Base-by-base conservation (phyloP, 108 stramenopile species). In the Chaetoceros tenuissimus region DNA sequence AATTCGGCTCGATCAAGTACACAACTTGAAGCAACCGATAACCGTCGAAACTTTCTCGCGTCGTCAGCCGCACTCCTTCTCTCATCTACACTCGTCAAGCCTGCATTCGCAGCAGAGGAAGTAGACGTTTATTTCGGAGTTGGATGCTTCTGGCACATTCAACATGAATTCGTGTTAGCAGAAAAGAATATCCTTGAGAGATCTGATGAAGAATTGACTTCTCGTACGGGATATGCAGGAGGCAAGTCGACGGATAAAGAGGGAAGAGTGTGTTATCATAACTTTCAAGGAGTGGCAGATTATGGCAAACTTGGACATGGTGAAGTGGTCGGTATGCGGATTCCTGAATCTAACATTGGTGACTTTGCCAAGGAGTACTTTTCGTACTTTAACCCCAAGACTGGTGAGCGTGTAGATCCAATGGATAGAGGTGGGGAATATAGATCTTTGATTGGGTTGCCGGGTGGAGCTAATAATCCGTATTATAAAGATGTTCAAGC, bases 341-440 rank as follows among this genome's bases (percentile, higher is more conserved):
- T 92, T 48, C 93, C 93, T 0, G 45, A 72, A 26, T 62, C 64
- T 28, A 65, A 80, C 31, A 53, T 94, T 31, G 77, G 71, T 1
- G 75, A 81, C 28, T 94, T 94, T 55, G 75, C 87, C 0, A 65
- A 80, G 50, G 77, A 80, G 30, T 91, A 94, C 65, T 91, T 88
- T 67, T 74, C 75, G 23, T 60, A 89, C 48, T 91, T 89, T 59
- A 71, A 73, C 20, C 66, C 66, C n/a, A 69, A 67, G 47, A 75
- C 74, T 3, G 47, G 60, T 69, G 87, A 84, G 44, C 73, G 87
- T 8, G 80, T 77, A 8, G 87, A 88, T 60, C 80, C 80, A 24
- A 66, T 68, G 69, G 92, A 95, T 46, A 74, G 80, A 28, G 94
- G 94, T n/a, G 78, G 73, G 1, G 94, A 95, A 58, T 95, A 95